These are phyloP conservation scores for Letharia lupina DNA, from an alignment of 495 filamentous ascomycete species.

Conservation along the genomic window DNA sequence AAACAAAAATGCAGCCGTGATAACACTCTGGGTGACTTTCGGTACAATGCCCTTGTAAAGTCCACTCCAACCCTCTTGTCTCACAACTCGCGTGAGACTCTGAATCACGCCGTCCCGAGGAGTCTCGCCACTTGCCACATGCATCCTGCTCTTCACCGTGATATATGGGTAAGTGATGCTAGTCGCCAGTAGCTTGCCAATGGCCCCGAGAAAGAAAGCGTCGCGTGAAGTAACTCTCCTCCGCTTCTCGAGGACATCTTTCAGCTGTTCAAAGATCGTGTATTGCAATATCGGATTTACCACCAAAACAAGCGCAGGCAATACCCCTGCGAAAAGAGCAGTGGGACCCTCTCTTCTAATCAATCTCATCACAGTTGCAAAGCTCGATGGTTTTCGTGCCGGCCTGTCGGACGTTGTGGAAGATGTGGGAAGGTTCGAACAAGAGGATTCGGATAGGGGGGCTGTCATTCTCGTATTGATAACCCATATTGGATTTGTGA, in stretches of 20 bases:
- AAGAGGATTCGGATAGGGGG: conserved; percentile 52
- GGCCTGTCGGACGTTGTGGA: conserved; percentile 22
- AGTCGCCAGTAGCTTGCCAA: conserved; percentile 92
- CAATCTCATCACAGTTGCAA: conserved; percentile 68
- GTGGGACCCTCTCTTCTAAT: conserved; percentile 70
- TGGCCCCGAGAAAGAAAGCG: conserved; percentile 82
- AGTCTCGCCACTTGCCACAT: conserved; percentile 66
- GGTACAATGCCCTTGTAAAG: conserved; percentile 93
- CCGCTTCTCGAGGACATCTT: conserved; percentile 61
- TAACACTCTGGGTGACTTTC: conserved; percentile 91
- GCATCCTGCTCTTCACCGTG: conserved; percentile 93
- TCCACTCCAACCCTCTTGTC: conserved; percentile 79
- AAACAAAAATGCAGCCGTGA: conserved; percentile 94
- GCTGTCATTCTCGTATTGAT: conserved; percentile 98
- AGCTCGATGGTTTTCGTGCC: conserved; percentile 54
- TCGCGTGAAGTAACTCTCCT: conserved; percentile 68
- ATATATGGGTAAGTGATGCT: conserved; percentile 96
- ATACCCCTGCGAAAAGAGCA: conserved; percentile 83
- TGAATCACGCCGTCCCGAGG: conserved; percentile 63
- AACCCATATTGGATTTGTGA: conserved; percentile 99
- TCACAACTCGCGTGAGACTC: conserved; percentile 68
- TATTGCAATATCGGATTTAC: conserved; percentile 98
- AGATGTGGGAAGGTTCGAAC: conserved; percentile 45
- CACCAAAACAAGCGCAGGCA: conserved; percentile 86
- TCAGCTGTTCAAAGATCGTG: conserved; percentile 96